Percentiles rank a stretch among this genome's conserved stretches.
These are phyloP conservation scores for Escallonia rubra DNA, from an alignment of 129 eudicot species.

Conservation along the genomic window DNA sequence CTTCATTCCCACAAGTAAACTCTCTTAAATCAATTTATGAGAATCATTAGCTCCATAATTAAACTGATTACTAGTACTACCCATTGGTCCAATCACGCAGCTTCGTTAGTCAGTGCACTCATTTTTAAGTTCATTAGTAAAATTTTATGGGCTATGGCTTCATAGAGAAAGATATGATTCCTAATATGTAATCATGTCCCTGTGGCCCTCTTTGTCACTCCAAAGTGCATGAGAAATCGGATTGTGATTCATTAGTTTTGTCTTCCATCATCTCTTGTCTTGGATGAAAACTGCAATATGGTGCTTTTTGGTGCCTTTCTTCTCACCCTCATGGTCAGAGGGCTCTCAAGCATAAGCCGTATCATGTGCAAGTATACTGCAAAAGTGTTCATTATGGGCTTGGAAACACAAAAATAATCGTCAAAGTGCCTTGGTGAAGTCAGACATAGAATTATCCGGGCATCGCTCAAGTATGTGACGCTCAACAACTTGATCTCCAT, in stretches of 20 bases:
- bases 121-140: neutral
- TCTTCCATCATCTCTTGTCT: slow-evolving; percentile 23
- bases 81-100: slow-evolving; percentile 15
- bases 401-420: too few species aligned
- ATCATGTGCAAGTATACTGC: slow-evolving; percentile 14
- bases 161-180: slow-evolving; percentile 12
- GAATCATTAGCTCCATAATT: slow-evolving; percentile 20
- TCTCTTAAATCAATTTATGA: neutral
- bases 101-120: slow-evolving; percentile 17
- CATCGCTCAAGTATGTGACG: too few species aligned
- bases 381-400: neutral
- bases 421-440: too few species aligned
- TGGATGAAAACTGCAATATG: slow-evolving; percentile 19
- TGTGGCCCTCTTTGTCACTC: slow-evolving; percentile 22
- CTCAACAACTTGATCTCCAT: too few species aligned
- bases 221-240: slow-evolving; percentile 10
- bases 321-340: neutral
- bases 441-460: too few species aligned
- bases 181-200: slow-evolving; percentile 8
- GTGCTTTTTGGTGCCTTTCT: neutral
- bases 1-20: slow-evolving; percentile 16
- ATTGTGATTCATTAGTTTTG: slow-evolving; percentile 1
- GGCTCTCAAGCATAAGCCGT: neutral
- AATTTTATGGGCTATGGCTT: neutral
- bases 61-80: neutral